These are phyloP conservation scores for Monilinia polystroma DNA, from an alignment of 2,329 filamentous ascomycete species.

Conservation along the genomic window DNA sequence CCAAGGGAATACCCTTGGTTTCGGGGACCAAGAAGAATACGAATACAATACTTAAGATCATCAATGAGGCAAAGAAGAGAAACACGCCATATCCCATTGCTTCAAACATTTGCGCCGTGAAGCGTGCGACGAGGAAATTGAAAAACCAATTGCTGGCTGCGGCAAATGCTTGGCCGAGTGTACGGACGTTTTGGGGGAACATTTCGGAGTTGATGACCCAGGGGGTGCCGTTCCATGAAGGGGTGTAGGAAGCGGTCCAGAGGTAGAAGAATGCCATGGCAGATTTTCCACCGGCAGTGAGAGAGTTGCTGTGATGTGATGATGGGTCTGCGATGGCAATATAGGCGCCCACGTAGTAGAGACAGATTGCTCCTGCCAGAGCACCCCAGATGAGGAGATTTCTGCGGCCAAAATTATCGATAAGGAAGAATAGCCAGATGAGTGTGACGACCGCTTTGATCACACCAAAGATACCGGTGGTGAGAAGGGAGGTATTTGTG, in stretches of 20 bases:
- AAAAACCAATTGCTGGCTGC: constrained; percentile 67
- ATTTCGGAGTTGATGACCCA: constrained; percentile 38
- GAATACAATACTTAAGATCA: constrained; percentile 57
- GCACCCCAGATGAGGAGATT: constrained; percentile 40
- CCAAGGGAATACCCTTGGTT: constrained; percentile 64
- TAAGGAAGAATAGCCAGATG: constrained; percentile 55
- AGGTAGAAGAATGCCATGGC: constrained; percentile 73
- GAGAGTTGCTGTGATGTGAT: constrained; percentile 35
- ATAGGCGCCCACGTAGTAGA: constrained; percentile 37
- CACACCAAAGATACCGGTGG: constrained; percentile 33
- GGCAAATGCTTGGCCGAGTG: constrained; percentile 70
- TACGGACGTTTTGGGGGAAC: constrained; percentile 57
- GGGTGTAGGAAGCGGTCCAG: constrained; percentile 53
- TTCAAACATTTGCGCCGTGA: constrained; percentile 64
- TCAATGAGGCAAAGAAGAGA: constrained; percentile 66
- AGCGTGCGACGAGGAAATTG: constrained; percentile 68
- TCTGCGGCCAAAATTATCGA: constrained; percentile 58
- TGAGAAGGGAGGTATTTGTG: constrained; percentile 31
- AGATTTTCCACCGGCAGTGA: constrained; percentile 49
- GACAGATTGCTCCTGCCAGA: constrained; percentile 25
- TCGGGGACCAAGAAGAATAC: constrained; percentile 64
- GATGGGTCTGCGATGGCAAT: constrained; percentile 42
- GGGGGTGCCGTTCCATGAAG: constrained; percentile 37
- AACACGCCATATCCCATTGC: constrained; percentile 63
- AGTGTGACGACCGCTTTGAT: constrained; percentile 33